Percentiles rank a stretch among this genome's conserved stretches.
Evolutionary conservation across 1,284 basidiomycete species (phyloP).

Genomic region (Ceratobasidium sp.): DNA sequence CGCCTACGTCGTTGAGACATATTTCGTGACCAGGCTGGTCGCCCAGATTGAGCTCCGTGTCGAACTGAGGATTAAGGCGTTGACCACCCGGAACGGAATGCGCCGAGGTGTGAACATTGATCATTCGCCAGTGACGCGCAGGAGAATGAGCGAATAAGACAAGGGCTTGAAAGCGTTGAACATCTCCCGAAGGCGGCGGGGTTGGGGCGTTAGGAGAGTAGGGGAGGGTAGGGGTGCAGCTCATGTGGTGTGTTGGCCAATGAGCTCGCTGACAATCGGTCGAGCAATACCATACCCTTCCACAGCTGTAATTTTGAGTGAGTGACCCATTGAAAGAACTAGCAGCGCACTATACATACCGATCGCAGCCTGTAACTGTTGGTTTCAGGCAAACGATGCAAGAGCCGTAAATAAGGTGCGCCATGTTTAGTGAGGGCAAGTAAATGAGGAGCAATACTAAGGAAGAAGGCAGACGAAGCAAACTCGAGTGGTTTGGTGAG

Average conservation of each 20-base stretch:
- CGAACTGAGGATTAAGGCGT: slow-evolving; percentile 15
- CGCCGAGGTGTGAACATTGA: slow-evolving; percentile 1
- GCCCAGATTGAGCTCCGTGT: slow-evolving; percentile 23
- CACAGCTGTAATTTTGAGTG: background rate
- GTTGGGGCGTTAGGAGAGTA: background rate
- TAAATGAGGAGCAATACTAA: background rate
- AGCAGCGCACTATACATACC: background rate
- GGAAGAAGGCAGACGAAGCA: background rate
- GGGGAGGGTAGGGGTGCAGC: background rate
- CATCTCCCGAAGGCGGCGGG: background rate
- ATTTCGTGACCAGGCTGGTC: background rate
- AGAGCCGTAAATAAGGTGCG: background rate
- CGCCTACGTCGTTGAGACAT: slow-evolving; percentile 47
- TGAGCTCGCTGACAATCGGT: background rate
- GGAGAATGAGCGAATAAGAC: slow-evolving; percentile 10
- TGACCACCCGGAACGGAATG: background rate
- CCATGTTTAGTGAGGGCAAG: background rate
- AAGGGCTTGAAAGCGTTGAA: slow-evolving; percentile 2
- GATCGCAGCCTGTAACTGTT: slow-evolving; percentile 12
- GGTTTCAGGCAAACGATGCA: background rate
- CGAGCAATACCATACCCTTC: slow-evolving; percentile 18
- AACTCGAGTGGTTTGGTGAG: background rate
- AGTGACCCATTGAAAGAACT: background rate
- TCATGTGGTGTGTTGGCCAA: slow-evolving; percentile 17
- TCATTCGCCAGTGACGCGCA: slow-evolving; percentile 8